These are phyloP conservation scores for Ophioceras dolichostomum DNA, from an alignment of 2,329 filamentous ascomycete species.

Conservation along the genomic window DNA sequence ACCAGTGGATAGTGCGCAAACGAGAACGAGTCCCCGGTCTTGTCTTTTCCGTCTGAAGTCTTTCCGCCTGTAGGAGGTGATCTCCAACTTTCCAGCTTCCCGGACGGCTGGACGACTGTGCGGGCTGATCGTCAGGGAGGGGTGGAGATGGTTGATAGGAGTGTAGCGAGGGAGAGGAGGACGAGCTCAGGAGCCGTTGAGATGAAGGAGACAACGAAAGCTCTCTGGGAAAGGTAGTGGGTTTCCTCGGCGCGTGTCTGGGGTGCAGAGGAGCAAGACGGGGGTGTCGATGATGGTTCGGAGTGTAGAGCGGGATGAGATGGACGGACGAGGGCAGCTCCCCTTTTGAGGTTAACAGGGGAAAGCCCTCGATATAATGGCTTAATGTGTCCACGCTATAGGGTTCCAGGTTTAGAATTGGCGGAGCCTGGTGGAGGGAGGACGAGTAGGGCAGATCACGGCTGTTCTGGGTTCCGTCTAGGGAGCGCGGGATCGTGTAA, in stretches of 20 bases:
- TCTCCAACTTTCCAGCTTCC: background rate
- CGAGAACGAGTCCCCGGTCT: too few species aligned
- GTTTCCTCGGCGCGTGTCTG: too few species aligned
- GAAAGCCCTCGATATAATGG: too few species aligned
- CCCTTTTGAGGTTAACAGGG: too few species aligned
- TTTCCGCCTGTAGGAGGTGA: background rate
- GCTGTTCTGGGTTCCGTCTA: conserved; percentile 1
- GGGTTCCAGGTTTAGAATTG: background rate
- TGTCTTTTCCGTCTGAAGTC: background rate
- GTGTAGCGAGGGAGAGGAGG: too few species aligned
- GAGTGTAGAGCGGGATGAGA: background rate
- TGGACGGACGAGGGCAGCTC: too few species aligned
- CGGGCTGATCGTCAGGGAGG: too few species aligned
- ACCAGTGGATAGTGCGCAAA: background rate
- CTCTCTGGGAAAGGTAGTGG: too few species aligned
- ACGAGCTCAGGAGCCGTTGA: too few species aligned
- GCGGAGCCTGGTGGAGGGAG: background rate
- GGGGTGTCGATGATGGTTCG: background rate
- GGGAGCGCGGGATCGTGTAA: background rate
- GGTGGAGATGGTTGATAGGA: too few species aligned
- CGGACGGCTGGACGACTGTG: too few species aligned
- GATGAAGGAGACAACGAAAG: too few species aligned
- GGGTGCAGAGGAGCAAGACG: background rate
- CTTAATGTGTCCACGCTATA: background rate
- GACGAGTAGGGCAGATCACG: background rate